Percentiles rank a stretch among this genome's conserved stretches.
Conservation (phyloP, 2,329 filamentous ascomycete species). For the Cercospora nicotianae region DNA sequence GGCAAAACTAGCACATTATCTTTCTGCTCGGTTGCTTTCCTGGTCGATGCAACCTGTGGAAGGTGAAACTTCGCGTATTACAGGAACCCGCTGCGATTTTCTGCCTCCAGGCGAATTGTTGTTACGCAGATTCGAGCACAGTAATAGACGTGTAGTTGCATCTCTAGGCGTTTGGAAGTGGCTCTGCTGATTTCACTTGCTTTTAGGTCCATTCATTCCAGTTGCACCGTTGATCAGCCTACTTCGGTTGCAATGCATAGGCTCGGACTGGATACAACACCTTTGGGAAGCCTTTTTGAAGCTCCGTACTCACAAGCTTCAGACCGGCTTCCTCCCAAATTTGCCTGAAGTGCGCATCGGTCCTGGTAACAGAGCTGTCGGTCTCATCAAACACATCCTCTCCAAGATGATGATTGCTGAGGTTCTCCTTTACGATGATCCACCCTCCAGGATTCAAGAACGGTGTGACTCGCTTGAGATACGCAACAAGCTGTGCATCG, state of each 20-base stretch:
- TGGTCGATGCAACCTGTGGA: too few species aligned
- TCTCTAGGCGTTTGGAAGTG: too few species aligned
- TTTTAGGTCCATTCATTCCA: too few species aligned
- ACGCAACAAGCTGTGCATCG: slow-evolving; percentile 69
- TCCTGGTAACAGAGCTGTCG: slow-evolving; percentile 77
- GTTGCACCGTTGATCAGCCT: too few species aligned
- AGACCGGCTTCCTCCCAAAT: slow-evolving; percentile 71
- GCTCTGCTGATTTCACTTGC: too few species aligned
- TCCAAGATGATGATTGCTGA: slow-evolving; percentile 54
- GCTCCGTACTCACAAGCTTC: slow-evolving; percentile 66
- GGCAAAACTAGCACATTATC: too few species aligned
- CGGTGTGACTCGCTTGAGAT: slow-evolving; percentile 61
- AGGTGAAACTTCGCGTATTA: too few species aligned
- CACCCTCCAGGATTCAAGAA: slow-evolving; percentile 52
- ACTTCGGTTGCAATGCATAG: slow-evolving; percentile 67
- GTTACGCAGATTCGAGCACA: too few species aligned
- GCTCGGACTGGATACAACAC: slow-evolving; percentile 71
- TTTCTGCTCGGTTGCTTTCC: neutral
- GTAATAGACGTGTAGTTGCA: too few species aligned
- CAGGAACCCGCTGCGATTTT: too few species aligned
- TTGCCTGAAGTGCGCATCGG: slow-evolving; percentile 67
- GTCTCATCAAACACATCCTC: slow-evolving; percentile 71
- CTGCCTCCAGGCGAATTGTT: too few species aligned
- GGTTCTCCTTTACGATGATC: slow-evolving; percentile 80
- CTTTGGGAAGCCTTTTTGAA: slow-evolving; percentile 71